These are phyloP conservation scores for Rhodomyrtus psidioides DNA, from an alignment of 441 rosid genomes.

Conservation along the genomic window DNA sequence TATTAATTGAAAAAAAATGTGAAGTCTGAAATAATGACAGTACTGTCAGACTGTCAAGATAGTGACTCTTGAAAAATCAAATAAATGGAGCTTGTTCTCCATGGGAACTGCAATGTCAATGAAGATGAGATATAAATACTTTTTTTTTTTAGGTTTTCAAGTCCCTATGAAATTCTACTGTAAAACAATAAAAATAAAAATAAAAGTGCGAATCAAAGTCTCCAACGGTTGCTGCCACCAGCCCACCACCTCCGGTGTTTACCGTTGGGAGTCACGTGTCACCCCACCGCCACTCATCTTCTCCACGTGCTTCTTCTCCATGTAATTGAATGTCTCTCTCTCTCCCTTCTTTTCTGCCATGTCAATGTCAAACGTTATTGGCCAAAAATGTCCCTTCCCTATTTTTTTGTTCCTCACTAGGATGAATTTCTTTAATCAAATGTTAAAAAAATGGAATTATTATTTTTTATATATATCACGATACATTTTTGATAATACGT, in stretches of 20 bases:
- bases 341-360: background rate
- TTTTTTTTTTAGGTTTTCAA: background rate
- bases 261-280: background rate
- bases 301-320: background rate
- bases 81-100: background rate
- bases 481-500: background rate
- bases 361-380: background rate
- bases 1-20: too few species aligned
- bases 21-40: too few species aligned
- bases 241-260: background rate
- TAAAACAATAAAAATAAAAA: too few species aligned
- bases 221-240: background rate
- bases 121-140: too few species aligned
- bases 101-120: background rate
- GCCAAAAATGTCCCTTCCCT: background rate
- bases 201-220: background rate
- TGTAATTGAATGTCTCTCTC: background rate
- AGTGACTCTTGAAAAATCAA: background rate
- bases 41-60: too few species aligned
- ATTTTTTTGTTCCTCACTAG: background rate
- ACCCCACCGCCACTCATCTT: background rate
- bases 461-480: too few species aligned
- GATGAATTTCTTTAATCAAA: background rate
- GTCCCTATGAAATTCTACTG: too few species aligned
- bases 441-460: too few species aligned